Evolutionary conservation across 2,329 filamentous ascomycete species (phyloP).

Genomic region (Dryadomyces quercus-mongolicae): DNA sequence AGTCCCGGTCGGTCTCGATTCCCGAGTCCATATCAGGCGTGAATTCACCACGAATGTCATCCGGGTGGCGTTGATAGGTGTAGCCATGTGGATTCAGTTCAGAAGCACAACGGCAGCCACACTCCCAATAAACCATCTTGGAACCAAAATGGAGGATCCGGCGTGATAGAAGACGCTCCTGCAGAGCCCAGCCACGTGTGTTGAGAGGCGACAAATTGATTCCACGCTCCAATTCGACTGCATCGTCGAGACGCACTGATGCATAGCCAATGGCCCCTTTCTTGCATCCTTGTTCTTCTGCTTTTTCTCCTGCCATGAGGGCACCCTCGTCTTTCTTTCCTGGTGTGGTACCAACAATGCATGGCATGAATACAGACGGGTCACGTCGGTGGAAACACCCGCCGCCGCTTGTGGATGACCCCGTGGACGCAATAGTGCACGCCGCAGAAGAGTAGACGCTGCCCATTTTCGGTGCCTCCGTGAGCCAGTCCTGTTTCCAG

Average conservation of each 20-base stretch:
- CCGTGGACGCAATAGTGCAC: conserved; percentile 9
- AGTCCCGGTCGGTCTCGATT: not conserved
- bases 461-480: conserved; percentile 9
- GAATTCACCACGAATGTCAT: not conserved
- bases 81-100: not conserved
- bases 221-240: not conserved
- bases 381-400: conserved; percentile 5
- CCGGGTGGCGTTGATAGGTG: not conserved
- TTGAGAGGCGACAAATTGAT: not conserved
- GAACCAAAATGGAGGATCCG: conserved; percentile 2
- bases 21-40: not conserved
- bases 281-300: no score
- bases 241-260: not conserved
- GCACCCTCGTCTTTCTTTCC: no score
- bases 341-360: not conserved
- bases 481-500: conserved; percentile 4
- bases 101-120: not conserved
- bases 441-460: conserved; percentile 8
- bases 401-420: not conserved
- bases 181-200: conserved; percentile 8
- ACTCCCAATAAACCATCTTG: conserved; percentile 1
- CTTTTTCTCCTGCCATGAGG: no score
- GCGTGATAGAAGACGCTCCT: conserved; percentile 8
- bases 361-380: not conserved
- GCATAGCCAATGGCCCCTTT: not conserved